These are phyloP conservation scores for Penicillium polonicum DNA, from an alignment of 2,329 filamentous ascomycete species.

Conservation along the genomic window DNA sequence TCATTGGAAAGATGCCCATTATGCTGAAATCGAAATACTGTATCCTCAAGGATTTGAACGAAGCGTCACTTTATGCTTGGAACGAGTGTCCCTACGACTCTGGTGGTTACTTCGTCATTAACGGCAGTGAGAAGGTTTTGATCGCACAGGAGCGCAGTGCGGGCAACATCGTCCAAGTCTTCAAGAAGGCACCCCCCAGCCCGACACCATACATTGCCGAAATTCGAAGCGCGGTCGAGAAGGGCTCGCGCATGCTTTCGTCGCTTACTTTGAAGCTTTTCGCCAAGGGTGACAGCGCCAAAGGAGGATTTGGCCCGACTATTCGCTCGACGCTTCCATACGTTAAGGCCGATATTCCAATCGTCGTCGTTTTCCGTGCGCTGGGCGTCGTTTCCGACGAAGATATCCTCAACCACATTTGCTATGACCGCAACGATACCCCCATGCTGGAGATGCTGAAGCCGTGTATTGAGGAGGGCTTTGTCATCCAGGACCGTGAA, in stretches of 20 bases:
- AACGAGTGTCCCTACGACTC: slow-evolving; percentile 99
- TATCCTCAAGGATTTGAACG: slow-evolving; percentile 76
- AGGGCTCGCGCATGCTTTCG: slow-evolving; percentile 90
- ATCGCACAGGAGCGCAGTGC: slow-evolving; percentile 97
- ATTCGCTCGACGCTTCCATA: slow-evolving; percentile 91
- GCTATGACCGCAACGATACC: slow-evolving; percentile 90
- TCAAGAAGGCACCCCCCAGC: slow-evolving; percentile 93
- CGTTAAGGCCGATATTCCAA: slow-evolving; percentile 88
- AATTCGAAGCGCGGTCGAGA: slow-evolving; percentile 93
- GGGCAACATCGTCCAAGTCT: slow-evolving; percentile 98
- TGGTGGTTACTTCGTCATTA: slow-evolving; percentile 98
- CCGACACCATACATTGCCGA: slow-evolving; percentile 92
- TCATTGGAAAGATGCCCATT: slow-evolving; percentile 92
- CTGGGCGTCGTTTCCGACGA: slow-evolving; percentile 95
- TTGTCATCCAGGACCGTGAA: slow-evolving; percentile 92
- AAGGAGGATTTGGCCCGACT: slow-evolving; percentile 78
- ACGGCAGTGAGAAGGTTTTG: slow-evolving; percentile 96
- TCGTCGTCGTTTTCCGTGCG: slow-evolving; percentile 93
- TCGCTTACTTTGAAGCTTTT: slow-evolving; percentile 88
- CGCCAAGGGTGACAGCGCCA: slow-evolving; percentile 76
- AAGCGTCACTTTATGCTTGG: slow-evolving; percentile 82
- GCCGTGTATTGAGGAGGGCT: slow-evolving; percentile 94
- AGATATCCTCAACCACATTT: slow-evolving; percentile 96
- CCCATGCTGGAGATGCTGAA: slow-evolving; percentile 98
- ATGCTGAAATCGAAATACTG: slow-evolving; percentile 99